Evolutionary conservation across 2,329 filamentous ascomycete species (phyloP).

Genomic region (Neospermospora avenae): DNA sequence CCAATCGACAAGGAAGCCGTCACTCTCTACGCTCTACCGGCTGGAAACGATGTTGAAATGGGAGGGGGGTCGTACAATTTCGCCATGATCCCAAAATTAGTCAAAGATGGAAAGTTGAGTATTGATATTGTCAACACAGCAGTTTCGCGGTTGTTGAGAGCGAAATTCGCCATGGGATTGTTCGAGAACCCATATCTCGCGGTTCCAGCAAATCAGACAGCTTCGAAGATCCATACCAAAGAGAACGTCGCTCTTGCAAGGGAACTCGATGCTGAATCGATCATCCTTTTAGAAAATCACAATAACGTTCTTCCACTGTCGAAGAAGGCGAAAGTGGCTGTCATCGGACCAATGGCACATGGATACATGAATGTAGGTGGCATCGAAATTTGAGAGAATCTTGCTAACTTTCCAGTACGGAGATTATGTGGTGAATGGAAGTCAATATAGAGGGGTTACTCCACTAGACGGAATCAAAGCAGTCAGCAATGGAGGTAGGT

Average conservation of each 20-base stretch:
- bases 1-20: conserved; percentile 65
- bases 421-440: conserved; percentile 67
- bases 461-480: conserved; percentile 66
- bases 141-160: conserved; percentile 60
- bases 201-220: conserved; percentile 52
- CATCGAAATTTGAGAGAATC: background rate
- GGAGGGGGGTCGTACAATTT: conserved; percentile 72
- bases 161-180: conserved; percentile 67
- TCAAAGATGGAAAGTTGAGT: conserved; percentile 58
- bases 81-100: conserved; percentile 61
- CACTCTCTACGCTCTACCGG: conserved; percentile 58
- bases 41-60: conserved; percentile 74
- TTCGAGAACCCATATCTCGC: conserved; percentile 68
- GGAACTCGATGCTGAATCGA: conserved; percentile 74
- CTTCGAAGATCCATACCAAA: conserved; percentile 59
- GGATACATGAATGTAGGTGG: conserved; percentile 63
- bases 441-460: conserved; percentile 63
- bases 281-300: conserved; percentile 77
- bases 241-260: conserved; percentile 69
- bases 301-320: conserved; percentile 60
- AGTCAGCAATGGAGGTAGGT: conserved; percentile 50
- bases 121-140: conserved; percentile 60
- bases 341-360: conserved; percentile 73
- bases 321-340: conserved; percentile 65
- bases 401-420: conserved; percentile 52